These are phyloP conservation scores for Alternaria solani DNA, from an alignment of 2,329 filamentous ascomycete species.

Conservation along the genomic window DNA sequence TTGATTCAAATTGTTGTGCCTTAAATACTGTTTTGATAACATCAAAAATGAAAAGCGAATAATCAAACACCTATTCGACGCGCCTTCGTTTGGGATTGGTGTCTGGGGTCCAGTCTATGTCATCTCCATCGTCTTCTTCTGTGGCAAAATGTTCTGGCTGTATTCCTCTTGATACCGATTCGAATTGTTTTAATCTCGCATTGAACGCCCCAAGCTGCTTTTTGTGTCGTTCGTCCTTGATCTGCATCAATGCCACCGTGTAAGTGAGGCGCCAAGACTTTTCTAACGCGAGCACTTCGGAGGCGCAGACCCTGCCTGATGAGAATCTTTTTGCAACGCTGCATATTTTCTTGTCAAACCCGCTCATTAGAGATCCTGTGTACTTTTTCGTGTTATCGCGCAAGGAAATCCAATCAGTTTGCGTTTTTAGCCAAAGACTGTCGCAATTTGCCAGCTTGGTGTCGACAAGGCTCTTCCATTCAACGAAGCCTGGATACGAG, in stretches of 20 bases:
- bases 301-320: background rate
- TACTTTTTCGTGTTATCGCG: background rate
- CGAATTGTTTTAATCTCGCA: background rate
- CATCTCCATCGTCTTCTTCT: background rate
- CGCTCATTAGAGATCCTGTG: background rate
- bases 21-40: background rate
- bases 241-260: background rate
- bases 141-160: background rate
- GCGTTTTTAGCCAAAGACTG: background rate
- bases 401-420: background rate
- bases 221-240: background rate
- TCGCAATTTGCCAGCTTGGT: background rate
- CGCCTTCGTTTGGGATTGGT: background rate
- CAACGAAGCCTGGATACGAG: background rate
- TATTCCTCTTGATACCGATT: background rate
- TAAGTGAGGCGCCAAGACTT: background rate
- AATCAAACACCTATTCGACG: background rate
- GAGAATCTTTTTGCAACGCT: background rate
- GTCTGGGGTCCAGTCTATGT: background rate
- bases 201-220: background rate
- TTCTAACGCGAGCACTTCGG: background rate
- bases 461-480: background rate
- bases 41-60: background rate
- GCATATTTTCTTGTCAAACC: background rate
- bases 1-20: background rate